These are phyloP conservation scores for Lentinula detonsa DNA, from an alignment of 768 basidiomycete species.

Conservation along the genomic window DNA sequence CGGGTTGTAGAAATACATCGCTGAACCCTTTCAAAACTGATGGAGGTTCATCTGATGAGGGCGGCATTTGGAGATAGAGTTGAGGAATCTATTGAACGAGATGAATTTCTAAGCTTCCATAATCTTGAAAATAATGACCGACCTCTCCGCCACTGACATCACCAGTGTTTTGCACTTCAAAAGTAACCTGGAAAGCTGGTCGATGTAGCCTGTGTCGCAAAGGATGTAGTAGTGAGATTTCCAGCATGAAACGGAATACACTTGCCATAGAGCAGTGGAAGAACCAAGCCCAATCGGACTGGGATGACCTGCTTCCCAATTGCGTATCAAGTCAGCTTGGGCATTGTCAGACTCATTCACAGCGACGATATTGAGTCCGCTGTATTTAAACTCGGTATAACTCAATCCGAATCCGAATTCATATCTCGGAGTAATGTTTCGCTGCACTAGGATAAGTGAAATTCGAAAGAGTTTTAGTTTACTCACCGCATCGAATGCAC, in stretches of 20 bases:
- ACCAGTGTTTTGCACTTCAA: conserved; percentile 65
- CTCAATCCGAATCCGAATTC: conserved; percentile 90
- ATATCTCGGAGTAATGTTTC: conserved; percentile 71
- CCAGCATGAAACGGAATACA: not conserved
- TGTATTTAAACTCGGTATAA: conserved; percentile 79
- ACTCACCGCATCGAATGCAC: conserved; percentile 62
- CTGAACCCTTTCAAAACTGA: conserved; percentile 67
- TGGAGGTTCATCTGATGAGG: conserved; percentile 62
- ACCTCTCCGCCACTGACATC: conserved; percentile 57
- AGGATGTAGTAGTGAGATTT: not conserved
- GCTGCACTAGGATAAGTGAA: conserved; percentile 24
- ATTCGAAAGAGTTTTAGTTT: not conserved
- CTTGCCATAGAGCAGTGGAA: conserved; percentile 54
- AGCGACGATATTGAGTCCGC: conserved; percentile 44
- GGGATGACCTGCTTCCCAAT: conserved; percentile 56
- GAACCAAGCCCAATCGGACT: conserved; percentile 52
- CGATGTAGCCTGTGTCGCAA: conserved; percentile 47
- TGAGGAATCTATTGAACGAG: conserved; percentile 50
- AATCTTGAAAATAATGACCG: conserved; percentile 11
- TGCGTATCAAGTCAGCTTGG: conserved; percentile 20
- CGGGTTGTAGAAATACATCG: conserved; percentile 44
- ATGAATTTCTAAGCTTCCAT: not conserved
- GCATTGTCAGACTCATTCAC: conserved; percentile 31
- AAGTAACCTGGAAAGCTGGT: conserved; percentile 56
- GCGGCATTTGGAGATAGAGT: conserved; percentile 67